Evolutionary conservation across 140 eudicot genomes (phyloP), one percentile per base, ranked within the genome.

Genomic region (Ambrosia hybrid): DNA sequence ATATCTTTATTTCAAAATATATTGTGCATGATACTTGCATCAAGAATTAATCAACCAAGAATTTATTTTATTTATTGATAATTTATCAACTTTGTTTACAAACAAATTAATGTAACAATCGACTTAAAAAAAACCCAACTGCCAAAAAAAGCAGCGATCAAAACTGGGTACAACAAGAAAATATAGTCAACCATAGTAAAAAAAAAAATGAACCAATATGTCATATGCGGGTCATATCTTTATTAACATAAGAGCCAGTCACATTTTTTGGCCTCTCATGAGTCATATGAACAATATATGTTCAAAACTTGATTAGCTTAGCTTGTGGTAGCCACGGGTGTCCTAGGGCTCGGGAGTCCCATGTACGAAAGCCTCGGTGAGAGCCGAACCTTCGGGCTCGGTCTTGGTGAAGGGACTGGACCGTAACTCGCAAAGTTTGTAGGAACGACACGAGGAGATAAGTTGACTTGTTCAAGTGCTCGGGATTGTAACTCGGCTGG

Each of bases 301-400:
- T 56, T 16, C 34, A 56, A 60, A 43, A 33, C 58, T 38, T 45
- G 66, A 45, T 39, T 51, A 73, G 5, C 69, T 89, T 77, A 90
- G 82, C 74, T 77, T 74, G 85, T 71, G 1, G 81, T 51, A 36
- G 91, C 71, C 68, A 87, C 78, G 9, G 90, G 86, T 46, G 91
- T 88, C 82, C 96, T 80, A 30, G 98, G 99, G 52, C 99, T 93
- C 3, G 96, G 94, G 56, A 93, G 84, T 48, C 99, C 97, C 99
- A 93, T 90, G 58, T 78, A 86, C 2, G 97, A 78, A 38, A 93
- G 80, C 77, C 96, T 78, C 0, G 99, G 99, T n/a, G 99, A 93
- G 6, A 90, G 76, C 14, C 81, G 88, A 75, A 87, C 58, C 78
- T 83, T 93, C 0, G 97, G 97, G 79, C 99, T 93, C 0, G 97